Conservation (phyloP, 352 stramenopile genomes). For the Phytophthora europaea region DNA sequence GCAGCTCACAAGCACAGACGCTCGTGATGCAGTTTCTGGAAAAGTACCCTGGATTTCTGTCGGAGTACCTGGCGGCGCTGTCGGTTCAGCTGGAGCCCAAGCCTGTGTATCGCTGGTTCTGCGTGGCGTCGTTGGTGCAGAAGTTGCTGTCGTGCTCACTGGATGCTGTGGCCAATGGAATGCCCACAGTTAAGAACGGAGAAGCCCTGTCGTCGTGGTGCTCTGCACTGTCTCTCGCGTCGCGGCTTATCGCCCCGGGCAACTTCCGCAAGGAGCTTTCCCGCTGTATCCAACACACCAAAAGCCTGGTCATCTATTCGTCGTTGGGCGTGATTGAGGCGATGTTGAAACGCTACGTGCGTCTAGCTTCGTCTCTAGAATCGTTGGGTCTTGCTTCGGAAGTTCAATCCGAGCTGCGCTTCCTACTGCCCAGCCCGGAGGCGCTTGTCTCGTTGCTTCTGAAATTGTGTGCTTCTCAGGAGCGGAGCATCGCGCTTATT, state of each 20-base stretch:
- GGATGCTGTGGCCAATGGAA: conserved; percentile 37
- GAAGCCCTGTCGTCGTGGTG: conserved; percentile 47
- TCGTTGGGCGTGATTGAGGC: conserved; percentile 75
- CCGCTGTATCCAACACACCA: conserved; percentile 80
- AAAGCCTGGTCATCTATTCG: conserved; percentile 81
- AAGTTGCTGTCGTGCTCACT: conserved; percentile 69
- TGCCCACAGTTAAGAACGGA: conserved; percentile 26
- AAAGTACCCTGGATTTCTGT: conserved; percentile 69
- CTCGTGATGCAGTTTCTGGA: conserved; percentile 68
- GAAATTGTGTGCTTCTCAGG: conserved; percentile 65
- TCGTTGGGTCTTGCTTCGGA: conserved; percentile 36
- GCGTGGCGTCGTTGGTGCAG: conserved; percentile 73
- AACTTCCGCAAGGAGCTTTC: conserved; percentile 86
- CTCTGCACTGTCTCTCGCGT: conserved; percentile 59
- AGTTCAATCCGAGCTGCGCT: conserved; percentile 74
- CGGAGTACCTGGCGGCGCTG: conserved; percentile 69
- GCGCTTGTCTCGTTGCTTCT: conserved; percentile 82
- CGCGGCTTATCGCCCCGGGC: conserved; percentile 72
- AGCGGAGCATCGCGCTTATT: conserved; percentile 58
- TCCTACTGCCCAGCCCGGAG: conserved; percentile 80
- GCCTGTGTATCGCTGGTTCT: conserved; percentile 84
- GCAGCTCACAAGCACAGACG: conserved; percentile 55
- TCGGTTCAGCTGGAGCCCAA: conserved; percentile 80
- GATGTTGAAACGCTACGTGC: conserved; percentile 63
- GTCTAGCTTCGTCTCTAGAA: conserved; percentile 40